Evolutionary conservation across 2,329 filamentous ascomycete species (phyloP), one percentile per base, ranked within the genome.

Genomic region (Chaetomium strumarium): DNA sequence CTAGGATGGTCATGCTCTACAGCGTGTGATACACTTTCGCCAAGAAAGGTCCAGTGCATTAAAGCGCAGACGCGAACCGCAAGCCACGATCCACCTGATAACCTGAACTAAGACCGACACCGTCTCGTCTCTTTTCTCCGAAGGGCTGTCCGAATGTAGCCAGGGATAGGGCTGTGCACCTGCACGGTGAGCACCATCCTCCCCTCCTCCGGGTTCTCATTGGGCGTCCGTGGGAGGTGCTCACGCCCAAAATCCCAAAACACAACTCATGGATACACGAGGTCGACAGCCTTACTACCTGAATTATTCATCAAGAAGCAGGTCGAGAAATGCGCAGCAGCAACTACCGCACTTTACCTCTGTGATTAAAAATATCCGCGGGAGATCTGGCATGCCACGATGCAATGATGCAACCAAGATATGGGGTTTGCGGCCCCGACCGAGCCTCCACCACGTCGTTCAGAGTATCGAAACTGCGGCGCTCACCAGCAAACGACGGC

Each of bases 331-430:
- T 60, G 56, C 57, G 60, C 59, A 59, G 60, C 55, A 55, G 50
- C 52, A 41, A 55, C 55, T 53, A 53, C 59, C 51, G 55, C 54
- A 55, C 49, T 54, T 24, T 24, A 24, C 24, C 46, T 17, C 29
- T 42, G 48, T 33, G 52, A 56, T 53, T 61, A 63, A 63, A 63
- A 63, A 63, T 63, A 63, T 57, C 55, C 49, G 49, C 51, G 52
- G 53, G 44, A 56, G 51, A 60, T 59, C 53, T 56, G 55, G 52
- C 56, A 59, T 59, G 55, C 52, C 44, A 54, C 39, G 52, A 60
- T 60, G 55, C 52, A 46, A 54, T 42, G 52, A 60, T 60, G 55
- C 53, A 53, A 58, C 53, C 53, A 52, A 39, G 49, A 56, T 41
- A 46, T 48, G 31, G 46, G 49, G 38, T 50, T 45, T 56, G 59